phyloP scores from a whole-genome alignment of 768 basidiomycete genomes.

The Phylloporus sp. region DNA sequence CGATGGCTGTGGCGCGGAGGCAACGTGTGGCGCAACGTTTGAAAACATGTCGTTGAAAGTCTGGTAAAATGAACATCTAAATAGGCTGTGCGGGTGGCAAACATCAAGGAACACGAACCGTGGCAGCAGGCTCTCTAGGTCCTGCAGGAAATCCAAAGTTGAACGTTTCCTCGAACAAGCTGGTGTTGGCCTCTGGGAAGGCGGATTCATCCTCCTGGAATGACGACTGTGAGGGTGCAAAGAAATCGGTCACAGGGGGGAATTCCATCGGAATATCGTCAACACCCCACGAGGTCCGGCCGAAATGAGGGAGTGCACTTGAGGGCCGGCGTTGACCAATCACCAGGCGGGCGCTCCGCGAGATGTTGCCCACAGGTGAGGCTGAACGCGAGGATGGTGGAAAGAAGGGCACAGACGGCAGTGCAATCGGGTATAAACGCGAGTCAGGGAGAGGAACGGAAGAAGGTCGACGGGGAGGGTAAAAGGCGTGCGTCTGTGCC shows the following conservation, averaged over 20 bases:
- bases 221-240: conserved; percentile 10
- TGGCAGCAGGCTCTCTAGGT: conserved; percentile 6
- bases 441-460: conserved; percentile 57
- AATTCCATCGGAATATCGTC: conserved; percentile 25
- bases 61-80: conserved; percentile 7
- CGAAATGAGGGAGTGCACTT: conserved; percentile 40
- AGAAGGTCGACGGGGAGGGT: conserved; percentile 52
- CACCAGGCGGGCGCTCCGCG: conserved; percentile 38
- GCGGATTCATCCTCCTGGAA: conserved; percentile 45
- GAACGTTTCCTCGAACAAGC: conserved; percentile 45
- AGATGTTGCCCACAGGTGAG: conserved; percentile 44
- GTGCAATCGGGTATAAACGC: conserved; percentile 36
- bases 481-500: conserved; percentile 19
- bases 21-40: conserved; percentile 20
- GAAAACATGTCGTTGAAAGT: conserved; percentile 24
- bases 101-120: conserved; percentile 6
- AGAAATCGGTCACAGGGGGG: conserved; percentile 3
- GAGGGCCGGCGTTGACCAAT: conserved; percentile 49
- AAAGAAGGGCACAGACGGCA: conserved; percentile 45
- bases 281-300: conserved; percentile 26
- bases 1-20: conserved; percentile 6
- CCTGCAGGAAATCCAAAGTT: conserved; percentile 25
- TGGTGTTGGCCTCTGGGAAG: conserved; percentile 47
- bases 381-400: conserved; percentile 36
- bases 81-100: accelerated